Evolutionary conservation across 2,329 filamentous ascomycete species (phyloP).

Genomic region (Paecilomyces dactylethromorphus): DNA sequence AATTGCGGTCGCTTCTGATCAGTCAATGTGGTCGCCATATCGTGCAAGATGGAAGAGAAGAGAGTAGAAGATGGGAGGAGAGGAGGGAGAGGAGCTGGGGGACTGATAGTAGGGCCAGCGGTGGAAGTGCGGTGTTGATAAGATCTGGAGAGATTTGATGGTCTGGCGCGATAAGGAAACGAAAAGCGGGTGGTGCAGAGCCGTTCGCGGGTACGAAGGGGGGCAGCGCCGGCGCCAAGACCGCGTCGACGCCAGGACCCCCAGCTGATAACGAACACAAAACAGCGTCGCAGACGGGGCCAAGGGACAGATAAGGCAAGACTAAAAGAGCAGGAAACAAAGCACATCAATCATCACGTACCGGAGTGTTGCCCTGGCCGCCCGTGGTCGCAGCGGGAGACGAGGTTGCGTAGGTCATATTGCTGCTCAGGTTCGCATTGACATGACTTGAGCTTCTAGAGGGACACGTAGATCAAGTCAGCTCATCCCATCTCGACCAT

Average conservation of each 20-base stretch:
- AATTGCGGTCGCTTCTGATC: slow-evolving; percentile 52
- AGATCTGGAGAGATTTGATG: slow-evolving; percentile 37
- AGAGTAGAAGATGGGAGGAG: slow-evolving; percentile 8
- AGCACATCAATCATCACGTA: slow-evolving; percentile 29
- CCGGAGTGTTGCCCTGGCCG: slow-evolving; percentile 49
- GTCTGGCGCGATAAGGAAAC: slow-evolving; percentile 42
- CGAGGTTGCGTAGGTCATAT: slow-evolving; percentile 56
- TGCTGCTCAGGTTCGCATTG: slow-evolving; percentile 35
- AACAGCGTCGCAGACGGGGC: slow-evolving; percentile 3
- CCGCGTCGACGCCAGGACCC: slow-evolving; percentile 13
- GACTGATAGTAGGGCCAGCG: slow-evolving; percentile 23
- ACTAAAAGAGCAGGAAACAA: slow-evolving; percentile 9
- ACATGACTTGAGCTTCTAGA: slow-evolving; percentile 30
- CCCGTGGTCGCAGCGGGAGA: slow-evolving; percentile 60
- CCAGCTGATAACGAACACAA: slow-evolving; percentile 23
- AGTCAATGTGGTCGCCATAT: slow-evolving; percentile 43
- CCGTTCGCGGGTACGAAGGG: slow-evolving; percentile 2
- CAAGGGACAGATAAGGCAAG: slow-evolving; percentile 11
- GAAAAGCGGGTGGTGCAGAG: slow-evolving; percentile 23
- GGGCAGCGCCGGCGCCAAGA: slow-evolving; percentile 24
- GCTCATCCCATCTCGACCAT: background rate
- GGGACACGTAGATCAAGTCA: slow-evolving; percentile 1
- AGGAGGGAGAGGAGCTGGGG: slow-evolving; percentile 13
- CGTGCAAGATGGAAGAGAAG: slow-evolving; percentile 8
- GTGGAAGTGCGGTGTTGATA: slow-evolving; percentile 33